A percentile compares a stretch with the other conserved stretches of the same genome.
Conservation (phyloP, 305 asterid species). For the Rubia tinctorum region DNA sequence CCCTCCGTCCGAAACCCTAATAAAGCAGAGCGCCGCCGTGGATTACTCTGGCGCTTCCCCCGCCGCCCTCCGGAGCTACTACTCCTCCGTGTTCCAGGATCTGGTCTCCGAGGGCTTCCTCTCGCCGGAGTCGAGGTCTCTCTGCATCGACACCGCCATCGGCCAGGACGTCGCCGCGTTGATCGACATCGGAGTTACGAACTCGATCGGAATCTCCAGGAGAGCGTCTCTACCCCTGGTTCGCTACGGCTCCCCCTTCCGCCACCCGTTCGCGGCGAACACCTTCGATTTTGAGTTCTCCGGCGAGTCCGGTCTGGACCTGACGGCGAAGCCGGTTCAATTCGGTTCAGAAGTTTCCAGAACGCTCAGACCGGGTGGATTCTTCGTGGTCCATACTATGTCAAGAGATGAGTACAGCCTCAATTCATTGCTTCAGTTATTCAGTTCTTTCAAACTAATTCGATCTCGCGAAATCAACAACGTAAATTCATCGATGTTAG, state of each 20-base stretch:
- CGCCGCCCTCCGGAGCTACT: conserved; percentile 26
- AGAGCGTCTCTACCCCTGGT: conserved; percentile 29
- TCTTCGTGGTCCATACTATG: conserved; percentile 37
- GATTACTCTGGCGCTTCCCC: conserved; percentile 7
- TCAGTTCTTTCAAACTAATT: conserved; percentile 35
- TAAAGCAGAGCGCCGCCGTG: background rate
- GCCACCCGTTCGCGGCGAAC: conserved; percentile 27
- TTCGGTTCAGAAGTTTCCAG: conserved; percentile 44
- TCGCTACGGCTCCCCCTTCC: conserved; percentile 14
- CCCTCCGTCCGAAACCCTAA: conserved; percentile 9
- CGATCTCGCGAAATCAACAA: conserved; percentile 36
- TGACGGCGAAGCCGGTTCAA: conserved; percentile 30
- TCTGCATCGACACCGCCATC: conserved; percentile 37
- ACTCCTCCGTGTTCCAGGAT: conserved; percentile 44
- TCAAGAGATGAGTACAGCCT: conserved; percentile 47
- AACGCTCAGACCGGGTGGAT: conserved; percentile 48
- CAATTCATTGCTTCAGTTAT: conserved; percentile 37
- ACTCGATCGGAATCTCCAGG: conserved; percentile 33
- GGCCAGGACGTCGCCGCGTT: conserved; percentile 42
- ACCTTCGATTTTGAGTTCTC: conserved; percentile 50
- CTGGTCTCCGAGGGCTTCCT: conserved; percentile 40
- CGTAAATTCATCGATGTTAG: conserved; percentile 21
- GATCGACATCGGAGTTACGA: conserved; percentile 38
- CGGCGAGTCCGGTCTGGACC: conserved; percentile 33
- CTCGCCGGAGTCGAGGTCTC: conserved; percentile 36